Base-by-base conservation (phyloP, 371 early-diverging fungal species). In the Parasitella parasitica region DNA sequence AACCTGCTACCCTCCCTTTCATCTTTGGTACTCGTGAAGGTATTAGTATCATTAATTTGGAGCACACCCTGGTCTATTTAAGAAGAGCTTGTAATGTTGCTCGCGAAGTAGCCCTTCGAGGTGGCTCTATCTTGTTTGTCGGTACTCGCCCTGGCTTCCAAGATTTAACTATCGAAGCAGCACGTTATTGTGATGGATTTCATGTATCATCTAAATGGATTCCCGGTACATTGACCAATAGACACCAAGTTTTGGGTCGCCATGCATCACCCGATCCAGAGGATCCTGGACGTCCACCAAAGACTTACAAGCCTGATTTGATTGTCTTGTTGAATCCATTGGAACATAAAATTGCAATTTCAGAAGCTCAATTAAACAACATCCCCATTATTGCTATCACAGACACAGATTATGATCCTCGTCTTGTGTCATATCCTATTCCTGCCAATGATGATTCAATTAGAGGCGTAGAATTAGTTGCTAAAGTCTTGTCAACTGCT, bases 381-480 rank as follows among this genome's bases (percentile, higher is more conserved):
- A 88, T 97, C 37, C 98, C 98, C 27, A 91, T 96, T 18, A 89
- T 98, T 51, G 95, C 92, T 46, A 81, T 98, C 55, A 87, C 91
- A 41, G 98, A 98, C 70, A 94, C 97, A 37, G 94, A 98, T 78
- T 90, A 88, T 64, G 92, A 97, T 72, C 97, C 98, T 43, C 81
- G 86, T 15, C 67, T 66, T 15, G 95, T 97, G 35, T 90, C 94
- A 6, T 98, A 96, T 75, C 94, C 97, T n/a, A 94, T 98, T 38
- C 97, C 98, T 2, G 97, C 90, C 41, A 97, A 98, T 75, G 98
- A 98, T 67, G 98, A 98, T 72, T 86, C 91, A 0, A 71, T 92
- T 28, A 76, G 87, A 13, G 90, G 90, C 49, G 86, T 97, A 15
- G 89, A 90, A 56, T 73, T 96, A 28, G 77, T 97, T 8, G 92